phyloP scores from a whole-genome alignment of 2,329 filamentous ascomycete genomes.

The Pyrenochaeta sp. region DNA sequence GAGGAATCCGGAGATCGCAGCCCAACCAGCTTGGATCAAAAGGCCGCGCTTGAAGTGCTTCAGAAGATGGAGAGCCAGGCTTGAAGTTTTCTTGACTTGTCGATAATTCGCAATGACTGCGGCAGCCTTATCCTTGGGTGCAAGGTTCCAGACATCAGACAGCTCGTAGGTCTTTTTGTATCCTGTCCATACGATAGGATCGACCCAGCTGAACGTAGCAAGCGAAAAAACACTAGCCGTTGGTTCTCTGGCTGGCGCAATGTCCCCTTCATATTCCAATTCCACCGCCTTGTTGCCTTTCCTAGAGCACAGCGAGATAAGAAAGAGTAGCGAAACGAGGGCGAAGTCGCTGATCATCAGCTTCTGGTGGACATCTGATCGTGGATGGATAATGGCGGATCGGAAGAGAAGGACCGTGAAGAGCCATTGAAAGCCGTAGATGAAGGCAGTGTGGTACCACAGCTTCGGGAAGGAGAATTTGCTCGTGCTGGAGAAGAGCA shows the following conservation, averaged over 20 bases:
- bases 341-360: conserved; percentile 78
- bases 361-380: conserved; percentile 67
- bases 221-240: conserved; percentile 88
- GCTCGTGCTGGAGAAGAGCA: conserved; percentile 68
- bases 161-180: conserved; percentile 87
- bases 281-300: conserved; percentile 91
- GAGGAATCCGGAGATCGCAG: conserved; percentile 79
- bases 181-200: conserved; percentile 86
- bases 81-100: conserved; percentile 81
- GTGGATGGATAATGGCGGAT: conserved; percentile 81
- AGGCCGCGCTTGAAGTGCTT: conserved; percentile 83
- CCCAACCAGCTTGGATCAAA: conserved; percentile 80
- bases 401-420: conserved; percentile 81
- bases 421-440: conserved; percentile 86
- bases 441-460: conserved; percentile 90
- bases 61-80: conserved; percentile 80
- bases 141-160: conserved; percentile 88
- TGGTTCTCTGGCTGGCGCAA: conserved; percentile 87
- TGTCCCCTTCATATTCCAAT: conserved; percentile 86
- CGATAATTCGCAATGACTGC: conserved; percentile 83
- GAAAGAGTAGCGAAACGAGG: conserved; percentile 76
- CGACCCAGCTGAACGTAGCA: conserved; percentile 89
- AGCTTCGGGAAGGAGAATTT: conserved; percentile 74
- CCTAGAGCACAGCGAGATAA: conserved; percentile 80
- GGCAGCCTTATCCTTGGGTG: conserved; percentile 87